These are phyloP conservation scores for Cyberlindnera bimundalis DNA, from an alignment of 805 yeast genomes.

Conservation along the genomic window DNA sequence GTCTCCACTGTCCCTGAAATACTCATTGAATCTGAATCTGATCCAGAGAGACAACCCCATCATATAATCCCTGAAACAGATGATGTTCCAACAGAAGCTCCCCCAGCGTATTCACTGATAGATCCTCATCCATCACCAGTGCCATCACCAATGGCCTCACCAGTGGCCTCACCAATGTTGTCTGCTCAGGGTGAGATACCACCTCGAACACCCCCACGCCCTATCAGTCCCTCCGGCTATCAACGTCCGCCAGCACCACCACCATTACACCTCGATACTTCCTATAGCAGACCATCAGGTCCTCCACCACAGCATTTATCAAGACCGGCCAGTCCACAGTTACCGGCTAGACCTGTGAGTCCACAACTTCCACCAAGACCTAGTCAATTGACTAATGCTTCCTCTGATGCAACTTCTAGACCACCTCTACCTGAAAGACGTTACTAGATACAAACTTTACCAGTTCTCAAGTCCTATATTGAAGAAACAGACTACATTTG, in stretches of 20 bases:
- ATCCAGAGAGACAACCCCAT: neutral
- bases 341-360: neutral
- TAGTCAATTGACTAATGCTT: constrained; percentile 1
- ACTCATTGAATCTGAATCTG: neutral
- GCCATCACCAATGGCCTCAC: neutral
- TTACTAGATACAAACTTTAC: no score
- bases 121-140: constrained; percentile 21
- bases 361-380: constrained; percentile 14
- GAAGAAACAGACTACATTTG: no score
- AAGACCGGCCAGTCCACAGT: constrained; percentile 1
- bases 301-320: constrained; percentile 8
- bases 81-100: constrained; percentile 25
- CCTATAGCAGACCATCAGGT: constrained; percentile 8
- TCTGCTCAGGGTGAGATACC: neutral
- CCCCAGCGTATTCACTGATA: constrained; percentile 36
- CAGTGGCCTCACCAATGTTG: neutral
- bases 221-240: constrained; percentile 4
- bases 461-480: no score
- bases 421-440: constrained; percentile 11
- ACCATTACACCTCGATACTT: constrained; percentile 7
- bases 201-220: constrained; percentile 7
- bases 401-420: constrained; percentile 12
- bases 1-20: neutral
- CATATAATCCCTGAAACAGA: constrained; percentile 5
- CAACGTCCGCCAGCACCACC: constrained; percentile 10